phyloP scores from a whole-genome alignment of 2,329 filamentous ascomycete species.

The Neoarthrinium moseri region DNA sequence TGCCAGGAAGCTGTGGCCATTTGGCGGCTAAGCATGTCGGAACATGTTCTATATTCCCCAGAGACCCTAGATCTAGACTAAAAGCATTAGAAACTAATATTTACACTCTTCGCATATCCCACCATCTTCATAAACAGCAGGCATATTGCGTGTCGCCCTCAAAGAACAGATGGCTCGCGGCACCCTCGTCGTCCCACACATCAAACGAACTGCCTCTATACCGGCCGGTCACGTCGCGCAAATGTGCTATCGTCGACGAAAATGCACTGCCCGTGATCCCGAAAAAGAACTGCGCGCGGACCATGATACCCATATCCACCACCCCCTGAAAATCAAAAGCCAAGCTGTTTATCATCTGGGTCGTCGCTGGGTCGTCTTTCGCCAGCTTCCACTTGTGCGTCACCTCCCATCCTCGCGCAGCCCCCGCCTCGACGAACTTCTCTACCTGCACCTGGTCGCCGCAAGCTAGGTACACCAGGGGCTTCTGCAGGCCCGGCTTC shows the following conservation, averaged over 20 bases:
- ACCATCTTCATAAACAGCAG: background rate
- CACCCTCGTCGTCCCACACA: constrained; percentile 1
- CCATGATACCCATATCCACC: constrained; percentile 1
- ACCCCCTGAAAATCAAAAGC: constrained; percentile 1
- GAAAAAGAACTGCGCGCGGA: background rate
- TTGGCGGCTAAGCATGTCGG: no score
- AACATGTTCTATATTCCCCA: no score
- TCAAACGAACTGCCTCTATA: constrained; percentile 3
- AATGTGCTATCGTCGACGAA: background rate
- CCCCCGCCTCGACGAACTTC: constrained; percentile 1
- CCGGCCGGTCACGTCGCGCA: background rate
- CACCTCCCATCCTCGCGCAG: background rate
- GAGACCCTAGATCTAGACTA: no score
- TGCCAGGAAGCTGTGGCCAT: constrained; percentile 1
- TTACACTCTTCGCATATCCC: no score
- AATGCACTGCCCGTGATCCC: constrained; percentile 1
- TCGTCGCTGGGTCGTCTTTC: background rate
- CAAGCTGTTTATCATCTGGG: background rate
- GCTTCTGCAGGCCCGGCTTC: background rate
- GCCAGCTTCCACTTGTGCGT: constrained; percentile 1
- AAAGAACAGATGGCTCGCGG: background rate
- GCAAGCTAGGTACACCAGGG: background rate
- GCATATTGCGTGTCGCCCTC: constrained; percentile 1
- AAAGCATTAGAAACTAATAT: no score
- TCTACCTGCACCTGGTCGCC: constrained; percentile 2